Evolutionary conservation across 768 basidiomycete genomes (phyloP).

Genomic region (Pulveroboletus sp.): DNA sequence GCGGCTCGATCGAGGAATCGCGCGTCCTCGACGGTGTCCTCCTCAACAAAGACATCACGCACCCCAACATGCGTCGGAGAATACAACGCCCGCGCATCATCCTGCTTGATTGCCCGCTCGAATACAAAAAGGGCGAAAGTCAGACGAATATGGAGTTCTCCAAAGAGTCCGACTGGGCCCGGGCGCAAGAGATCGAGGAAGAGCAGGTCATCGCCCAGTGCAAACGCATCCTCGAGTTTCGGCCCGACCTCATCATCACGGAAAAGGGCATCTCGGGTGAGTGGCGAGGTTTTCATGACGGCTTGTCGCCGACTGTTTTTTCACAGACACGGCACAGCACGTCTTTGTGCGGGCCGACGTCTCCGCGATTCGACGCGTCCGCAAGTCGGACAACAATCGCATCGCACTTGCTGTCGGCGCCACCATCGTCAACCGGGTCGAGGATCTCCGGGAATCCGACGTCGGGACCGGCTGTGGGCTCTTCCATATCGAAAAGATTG

Average conservation of each 20-base stretch:
- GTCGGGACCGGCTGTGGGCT: slow-evolving; percentile 91
- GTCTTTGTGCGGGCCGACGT: slow-evolving; percentile 83
- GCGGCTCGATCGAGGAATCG: slow-evolving; percentile 94
- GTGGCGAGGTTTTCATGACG: too few species aligned
- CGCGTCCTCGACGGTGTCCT: slow-evolving; percentile 86
- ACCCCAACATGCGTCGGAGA: slow-evolving; percentile 91
- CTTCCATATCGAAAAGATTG: slow-evolving; percentile 97
- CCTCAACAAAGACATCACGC: slow-evolving; percentile 98
- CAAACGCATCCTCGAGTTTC: slow-evolving; percentile 83
- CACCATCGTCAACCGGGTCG: slow-evolving; percentile 94
- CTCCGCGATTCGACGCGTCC: slow-evolving; percentile 92
- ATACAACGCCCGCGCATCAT: slow-evolving; percentile 89
- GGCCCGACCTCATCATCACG: slow-evolving; percentile 91
- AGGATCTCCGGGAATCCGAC: slow-evolving; percentile 89
- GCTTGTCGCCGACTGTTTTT: background rate
- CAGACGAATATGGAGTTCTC: slow-evolving; percentile 99
- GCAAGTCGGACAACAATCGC: slow-evolving; percentile 98
- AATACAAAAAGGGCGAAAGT: slow-evolving; percentile 98
- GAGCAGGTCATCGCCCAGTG: slow-evolving; percentile 91
- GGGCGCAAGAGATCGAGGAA: slow-evolving; percentile 93
- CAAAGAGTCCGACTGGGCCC: slow-evolving; percentile 89
- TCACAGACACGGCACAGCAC: slow-evolving; percentile 88
- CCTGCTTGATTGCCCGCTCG: slow-evolving; percentile 88
- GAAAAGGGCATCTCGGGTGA: slow-evolving; percentile 96
- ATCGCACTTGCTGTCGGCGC: slow-evolving; percentile 94